Evolutionary conservation across 495 filamentous ascomycete species (phyloP), one percentile per base, ranked within the genome.

Genomic region (Neurospora sp.): DNA sequence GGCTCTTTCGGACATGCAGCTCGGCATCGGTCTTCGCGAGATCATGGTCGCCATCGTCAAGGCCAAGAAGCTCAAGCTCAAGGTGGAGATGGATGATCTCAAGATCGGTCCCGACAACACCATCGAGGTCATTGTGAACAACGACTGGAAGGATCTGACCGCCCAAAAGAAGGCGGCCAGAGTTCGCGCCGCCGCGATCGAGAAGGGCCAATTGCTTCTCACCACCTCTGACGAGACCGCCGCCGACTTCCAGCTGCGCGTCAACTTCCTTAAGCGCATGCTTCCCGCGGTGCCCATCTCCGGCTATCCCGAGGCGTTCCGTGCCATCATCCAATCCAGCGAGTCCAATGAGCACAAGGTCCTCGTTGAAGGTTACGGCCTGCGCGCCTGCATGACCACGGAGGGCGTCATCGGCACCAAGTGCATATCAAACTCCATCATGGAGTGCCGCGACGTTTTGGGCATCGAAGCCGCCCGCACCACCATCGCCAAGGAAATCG

Each of bases 391-490:
- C 83, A 96, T 99, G 90, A 97, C 88, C 38, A 99, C 96, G 1
- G 89, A 90, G 40, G 96, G 96, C 73, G 90, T 99, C 38, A 83
- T 94, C 44, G 93, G 93, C 71, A 89, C 87, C 8, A 82, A 84
- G 76, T 92, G 89, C 20, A 84, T 81, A 12, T 92, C 91, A 75
- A 99, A 99, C 83, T 92, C 91, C 76, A 89, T 99, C 74, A 93
- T 98, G 87, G 96, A 99, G 81, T 91, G 90, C 75, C 86, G 87
- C 31, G 89, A 94, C n/a, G 92, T 98, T n/a, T 89, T 99, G 27
- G 96, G 96, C 71, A 98, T 99, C 75, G 96, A 99, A 83, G 96
- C 96, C 8, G 96, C 96, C 14, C 91, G 94, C 59, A 86, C 84
- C 10, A 95, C 92, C 16, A 97, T 97, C 77, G 88, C 94, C 59